Base-by-base conservation (phyloP, 768 basidiomycete genomes). In the Termitomyces sp. region DNA sequence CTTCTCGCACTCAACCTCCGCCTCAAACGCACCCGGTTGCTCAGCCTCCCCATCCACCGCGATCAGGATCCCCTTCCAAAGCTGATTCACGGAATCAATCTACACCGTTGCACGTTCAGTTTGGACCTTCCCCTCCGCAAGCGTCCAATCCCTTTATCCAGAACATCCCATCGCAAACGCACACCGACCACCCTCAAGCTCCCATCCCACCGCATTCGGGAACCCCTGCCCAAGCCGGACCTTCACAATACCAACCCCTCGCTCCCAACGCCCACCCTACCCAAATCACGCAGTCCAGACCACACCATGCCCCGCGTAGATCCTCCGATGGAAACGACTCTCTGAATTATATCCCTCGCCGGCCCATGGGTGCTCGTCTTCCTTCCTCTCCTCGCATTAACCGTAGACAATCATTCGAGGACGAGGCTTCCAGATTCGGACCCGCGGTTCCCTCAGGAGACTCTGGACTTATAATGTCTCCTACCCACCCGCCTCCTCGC, bases 361-460 rank as follows among this genome's bases (percentile, higher is more conserved):
- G 54, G 22, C 59, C 49, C 14, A 54, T 55, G 47, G 59, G 53
- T 10, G 53, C 42, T 13, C 53, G 53, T 24, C 42, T 1, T 1
- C 53, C 53, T 6, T 34, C 53, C 20, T 53, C 47, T 24, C 50
- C 53, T 1, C 54, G 47, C 26, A n/a, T 7, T 16, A 1, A 36
- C 0, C 55, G 10, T 4, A 10, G 18, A 18, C 45, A 12, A 18
- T 56, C 55, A 3, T 5, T 56, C 20, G 55, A 56, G 12, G 55
- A 55, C 5, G 54, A 44, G n/a, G 5, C 3, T n/a, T 4, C 22
- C 36, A 46, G 26, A 5, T 26, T 27, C 22, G 52, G 58, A 32
- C 42, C 54, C 22, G 20, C 55, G 9, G 20, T 54, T 20, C 57
- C 33, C 24, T 53, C 53, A 33, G 43, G 58, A 37, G 58, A 64